Base-by-base conservation (phyloP, 495 filamentous ascomycete genomes). In the Chaetomium fimeti region DNA sequence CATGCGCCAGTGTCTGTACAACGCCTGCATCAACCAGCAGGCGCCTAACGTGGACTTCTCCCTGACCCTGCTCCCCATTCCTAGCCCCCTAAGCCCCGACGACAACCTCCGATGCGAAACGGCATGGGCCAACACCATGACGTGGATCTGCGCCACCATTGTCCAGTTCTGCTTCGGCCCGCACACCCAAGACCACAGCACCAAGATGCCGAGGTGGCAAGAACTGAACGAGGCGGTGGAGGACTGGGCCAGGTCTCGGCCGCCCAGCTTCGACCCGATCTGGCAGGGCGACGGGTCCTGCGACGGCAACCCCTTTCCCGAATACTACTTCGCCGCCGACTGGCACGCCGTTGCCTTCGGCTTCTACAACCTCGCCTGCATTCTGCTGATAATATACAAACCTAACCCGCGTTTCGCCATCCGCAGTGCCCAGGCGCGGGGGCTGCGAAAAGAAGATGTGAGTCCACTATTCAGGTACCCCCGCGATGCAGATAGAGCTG, bases 1-100 rank as follows among this genome's bases (percentile, higher is more conserved):
- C 48, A 51, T 51, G 48, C 48, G 48, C 48, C 48, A 51, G 48
- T 51, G 48, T 27, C 22, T 51, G 48, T 51, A 51, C 48, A 51
- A 51, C 48, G 48, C 48, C 22, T 51, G 48, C 24, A 51, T 51
- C 48, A 51, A 51, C 22, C 48, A 51, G 24, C 48, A 51, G 48
- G 48, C 48, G 48, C 48, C 48, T 1, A 51, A 51, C 12, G 48
- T 51, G 48, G 48, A 51, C 22, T 51, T 51, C 27, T 51, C 48
- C 48, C 48, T 51, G 9, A 51, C 48, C 11, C 22, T 51, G 48
- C 48, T 51, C 22, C 48, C 48, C 48, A 51, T 51, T 51, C 48
- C 48, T 20, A 51, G 5, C 48, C 22, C 20, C 48, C 18, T 18
- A 8, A 51, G 48, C 3, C 32, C 32, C 27, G 16, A 12, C 48